Base-by-base conservation (phyloP, 805 yeast species). In the Candida dendrica region DNA sequence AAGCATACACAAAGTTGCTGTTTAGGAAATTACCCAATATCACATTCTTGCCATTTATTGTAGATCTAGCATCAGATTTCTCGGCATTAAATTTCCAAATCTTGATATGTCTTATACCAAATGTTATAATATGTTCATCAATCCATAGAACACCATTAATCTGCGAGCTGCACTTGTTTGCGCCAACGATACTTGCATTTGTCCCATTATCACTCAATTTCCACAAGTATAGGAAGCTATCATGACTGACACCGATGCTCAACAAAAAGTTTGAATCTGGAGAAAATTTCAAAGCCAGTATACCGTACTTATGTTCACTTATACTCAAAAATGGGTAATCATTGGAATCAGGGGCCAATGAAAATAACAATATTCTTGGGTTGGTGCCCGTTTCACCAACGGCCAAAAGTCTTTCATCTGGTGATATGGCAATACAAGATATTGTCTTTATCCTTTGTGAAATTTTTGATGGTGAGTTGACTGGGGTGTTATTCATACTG, bases 351-450 rank as follows among this genome's bases (percentile, higher is more conserved):
- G 71, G 65, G 0, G 81, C 79, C 14, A 79, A 59, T 2, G 85
- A 78, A 51, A 71, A 82, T 13, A 82, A 49, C 17, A 81, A 59
- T 2, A 84, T 68, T 16, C 89, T 64, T 1, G 91, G 91, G 47
- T 72, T 77, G 46, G 79, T 79, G 0, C 90, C 90, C 0, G 71
- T 58, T 53, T 84, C 91, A 2, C 91, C 91, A 14, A 81, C 75
- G 0, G 88, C 88, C 20, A 84, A 56, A 4, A 76, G 49, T 36
- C 59, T 66, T 32, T 65, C 68, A 52, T 76, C 74, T 0, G 83
- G 77, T 0, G 86, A 72, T 5, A 81, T 60, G 3, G 79, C 74
- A n/a, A 81, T 54, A 45, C 84, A 76, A 37, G 70, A 70, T 31
- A 79, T 72, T 1, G 75, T 66, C 43, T 81, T 63, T 26, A 79